Conservation (phyloP, 768 basidiomycete species). For the Rhizopogon salebrosus region DNA sequence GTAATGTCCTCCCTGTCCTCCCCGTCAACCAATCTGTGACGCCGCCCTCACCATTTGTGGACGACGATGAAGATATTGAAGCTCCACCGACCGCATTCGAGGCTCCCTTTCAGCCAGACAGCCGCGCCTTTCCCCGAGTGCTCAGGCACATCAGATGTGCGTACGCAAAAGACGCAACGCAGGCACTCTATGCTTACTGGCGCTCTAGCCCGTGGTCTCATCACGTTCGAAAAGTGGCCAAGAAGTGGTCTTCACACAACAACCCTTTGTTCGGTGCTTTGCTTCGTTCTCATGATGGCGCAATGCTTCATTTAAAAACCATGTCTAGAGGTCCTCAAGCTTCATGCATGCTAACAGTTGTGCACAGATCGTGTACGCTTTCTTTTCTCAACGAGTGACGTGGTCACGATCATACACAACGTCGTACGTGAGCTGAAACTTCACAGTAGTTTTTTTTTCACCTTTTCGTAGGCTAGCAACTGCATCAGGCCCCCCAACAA, state of each 20-base stretch:
- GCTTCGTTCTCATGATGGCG: no score
- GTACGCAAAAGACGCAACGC: slow-evolving; percentile 60
- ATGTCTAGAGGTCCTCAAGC: slow-evolving; percentile 66
- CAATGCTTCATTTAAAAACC: no score
- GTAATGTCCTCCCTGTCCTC: no score
- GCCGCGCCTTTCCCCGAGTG: slow-evolving; percentile 56
- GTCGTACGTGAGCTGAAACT: no score
- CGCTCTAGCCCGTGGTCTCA: no score
- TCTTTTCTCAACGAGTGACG: no score
- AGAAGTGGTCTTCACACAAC: no score
- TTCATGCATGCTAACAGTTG: slow-evolving; percentile 87
- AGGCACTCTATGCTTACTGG: slow-evolving; percentile 87
- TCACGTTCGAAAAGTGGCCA: no score
- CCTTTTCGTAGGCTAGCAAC: slow-evolving; percentile 57
- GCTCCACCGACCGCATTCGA: slow-evolving; percentile 7
- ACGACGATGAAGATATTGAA: slow-evolving; percentile 20
- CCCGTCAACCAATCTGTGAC: slow-evolving; percentile 30
- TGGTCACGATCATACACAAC: no score
- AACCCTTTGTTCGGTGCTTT: no score
- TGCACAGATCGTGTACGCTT: no score
- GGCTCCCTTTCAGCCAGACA: slow-evolving; percentile 26
- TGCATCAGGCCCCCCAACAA: slow-evolving; percentile 64
- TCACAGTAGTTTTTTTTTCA: no score
- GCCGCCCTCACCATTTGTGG: slow-evolving; percentile 26
- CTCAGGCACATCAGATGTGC: slow-evolving; percentile 58